These are phyloP conservation scores for Apiotrichum veenhuisii DNA, from an alignment of 1,284 basidiomycete species.

Conservation along the genomic window DNA sequence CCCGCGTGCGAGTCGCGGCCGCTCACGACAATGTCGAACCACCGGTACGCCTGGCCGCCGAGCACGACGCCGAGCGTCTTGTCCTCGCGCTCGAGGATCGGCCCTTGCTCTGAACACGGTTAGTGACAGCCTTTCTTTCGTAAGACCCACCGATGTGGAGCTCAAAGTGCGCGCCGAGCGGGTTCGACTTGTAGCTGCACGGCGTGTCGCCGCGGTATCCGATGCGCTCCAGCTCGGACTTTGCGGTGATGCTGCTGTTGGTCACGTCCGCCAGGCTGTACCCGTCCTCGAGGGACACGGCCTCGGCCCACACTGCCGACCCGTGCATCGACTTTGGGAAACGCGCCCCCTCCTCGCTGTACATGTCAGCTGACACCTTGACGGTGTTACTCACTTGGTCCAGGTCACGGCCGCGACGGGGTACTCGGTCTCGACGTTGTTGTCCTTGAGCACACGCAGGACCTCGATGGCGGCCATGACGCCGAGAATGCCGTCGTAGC, in stretches of 20 bases:
- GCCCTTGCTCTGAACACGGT: constrained; percentile 29
- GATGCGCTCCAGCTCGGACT: constrained; percentile 22
- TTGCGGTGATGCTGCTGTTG: constrained; percentile 9
- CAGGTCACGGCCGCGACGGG: constrained; percentile 25
- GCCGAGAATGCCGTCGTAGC: constrained; percentile 39
- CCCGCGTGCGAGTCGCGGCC: constrained; percentile 32
- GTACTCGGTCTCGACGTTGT: constrained; percentile 17
- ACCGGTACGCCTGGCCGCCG: constrained; percentile 30
- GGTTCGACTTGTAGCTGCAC: constrained; percentile 14
- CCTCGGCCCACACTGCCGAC: constrained; percentile 33
- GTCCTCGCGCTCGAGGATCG: constrained; percentile 24
- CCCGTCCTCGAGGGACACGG: constrained; percentile 12
- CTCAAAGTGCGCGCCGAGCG: constrained; percentile 36
- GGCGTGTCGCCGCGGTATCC: constrained; percentile 23
- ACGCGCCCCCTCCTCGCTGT: constrained; percentile 30
- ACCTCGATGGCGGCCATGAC: constrained; percentile 29
- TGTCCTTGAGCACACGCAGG: constrained; percentile 15
- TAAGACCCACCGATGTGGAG: constrained; percentile 24
- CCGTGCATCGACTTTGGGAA: constrained; percentile 35
- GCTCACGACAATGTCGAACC: constrained; percentile 28
- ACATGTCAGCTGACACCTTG: not conserved
- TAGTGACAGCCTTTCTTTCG: too few species aligned
- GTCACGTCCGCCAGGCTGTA: constrained; percentile 16
- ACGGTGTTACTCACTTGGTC: constrained; percentile 19
- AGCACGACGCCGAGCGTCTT: constrained; percentile 22